A percentile compares a stretch with the other conserved stretches of the same genome.
phyloP scores from a whole-genome alignment of 306 rosid genomes.

The Quercus dentata region DNA sequence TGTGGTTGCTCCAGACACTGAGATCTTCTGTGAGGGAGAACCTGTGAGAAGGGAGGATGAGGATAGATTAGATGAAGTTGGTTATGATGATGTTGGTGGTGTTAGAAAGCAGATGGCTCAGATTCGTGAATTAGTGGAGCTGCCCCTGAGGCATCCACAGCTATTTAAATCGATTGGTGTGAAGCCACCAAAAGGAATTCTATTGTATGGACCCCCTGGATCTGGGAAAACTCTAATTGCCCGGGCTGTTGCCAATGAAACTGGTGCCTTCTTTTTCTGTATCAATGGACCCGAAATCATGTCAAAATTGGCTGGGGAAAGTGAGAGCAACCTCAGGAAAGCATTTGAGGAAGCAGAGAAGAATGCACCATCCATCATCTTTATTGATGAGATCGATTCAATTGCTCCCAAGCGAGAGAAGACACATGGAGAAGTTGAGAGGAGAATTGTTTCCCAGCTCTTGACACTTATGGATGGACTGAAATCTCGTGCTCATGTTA shows the following conservation, averaged over 20 bases:
- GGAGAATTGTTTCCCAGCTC: constrained; percentile 95
- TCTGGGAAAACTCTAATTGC: constrained; percentile 94
- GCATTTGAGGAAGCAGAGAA: constrained; percentile 99
- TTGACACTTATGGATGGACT: constrained; percentile 97
- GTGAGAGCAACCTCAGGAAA: constrained; percentile 95
- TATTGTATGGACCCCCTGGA: constrained; percentile 91
- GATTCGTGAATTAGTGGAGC: constrained; percentile 85
- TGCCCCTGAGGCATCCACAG: constrained; percentile 95
- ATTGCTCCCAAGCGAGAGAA: constrained; percentile 98
- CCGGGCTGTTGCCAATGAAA: constrained; percentile 95
- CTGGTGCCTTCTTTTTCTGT: constrained; percentile 98
- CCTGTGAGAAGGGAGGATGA: constrained; percentile 91
- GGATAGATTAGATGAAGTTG: constrained; percentile 92
- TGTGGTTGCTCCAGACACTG: constrained; percentile 97
- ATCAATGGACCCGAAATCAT: constrained; percentile 95
- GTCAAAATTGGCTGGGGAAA: constrained; percentile 96
- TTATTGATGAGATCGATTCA: constrained; percentile 93
- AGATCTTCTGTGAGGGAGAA: constrained; percentile 95
- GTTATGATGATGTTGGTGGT: constrained; percentile 97
- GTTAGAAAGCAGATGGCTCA: constrained; percentile 98
- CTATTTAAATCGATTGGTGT: constrained; percentile 92
- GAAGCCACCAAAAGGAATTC: constrained; percentile 97
- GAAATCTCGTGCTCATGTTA: constrained; percentile 89
- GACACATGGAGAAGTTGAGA: constrained; percentile 98
- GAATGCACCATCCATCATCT: constrained; percentile 97